These are phyloP conservation scores for Zea luxurians DNA, from an alignment of 176 grass and related monocot species.

Conservation along the genomic window DNA sequence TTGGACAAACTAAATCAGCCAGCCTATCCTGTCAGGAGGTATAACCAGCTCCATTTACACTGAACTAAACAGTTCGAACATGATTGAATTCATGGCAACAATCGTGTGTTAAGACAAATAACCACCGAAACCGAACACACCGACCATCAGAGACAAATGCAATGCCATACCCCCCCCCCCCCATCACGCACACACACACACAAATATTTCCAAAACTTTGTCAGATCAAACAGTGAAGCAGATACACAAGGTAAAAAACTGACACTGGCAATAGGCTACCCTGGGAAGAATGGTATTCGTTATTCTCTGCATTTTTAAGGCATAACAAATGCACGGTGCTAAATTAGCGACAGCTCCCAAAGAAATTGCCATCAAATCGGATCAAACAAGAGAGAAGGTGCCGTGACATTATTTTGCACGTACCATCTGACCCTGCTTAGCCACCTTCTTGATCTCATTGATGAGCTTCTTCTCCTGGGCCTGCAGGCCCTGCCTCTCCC, in stretches of 20 bases:
- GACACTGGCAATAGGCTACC: not conserved
- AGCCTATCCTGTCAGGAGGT: not conserved
- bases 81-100: not conserved
- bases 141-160: not conserved
- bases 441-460: slow-evolving; percentile 70
- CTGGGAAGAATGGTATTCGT: not conserved
- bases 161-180: not conserved
- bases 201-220: not conserved
- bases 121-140: not conserved
- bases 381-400: not conserved
- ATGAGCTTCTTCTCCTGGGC: slow-evolving; percentile 80
- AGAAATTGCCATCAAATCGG: not conserved
- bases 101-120: too few species aligned
- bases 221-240: not conserved
- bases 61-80: not conserved
- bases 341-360: not conserved
- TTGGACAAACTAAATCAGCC: not conserved
- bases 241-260: not conserved
- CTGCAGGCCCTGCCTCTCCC: slow-evolving; percentile 74
- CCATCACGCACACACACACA: too few species aligned
- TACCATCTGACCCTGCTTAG: slow-evolving; percentile 87
- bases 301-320: too few species aligned
- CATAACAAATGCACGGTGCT: not conserved
- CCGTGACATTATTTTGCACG: not conserved
- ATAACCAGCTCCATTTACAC: not conserved